Conservation (phyloP, 2,329 filamentous ascomycete genomes). For the Curvularia lunata region DNA sequence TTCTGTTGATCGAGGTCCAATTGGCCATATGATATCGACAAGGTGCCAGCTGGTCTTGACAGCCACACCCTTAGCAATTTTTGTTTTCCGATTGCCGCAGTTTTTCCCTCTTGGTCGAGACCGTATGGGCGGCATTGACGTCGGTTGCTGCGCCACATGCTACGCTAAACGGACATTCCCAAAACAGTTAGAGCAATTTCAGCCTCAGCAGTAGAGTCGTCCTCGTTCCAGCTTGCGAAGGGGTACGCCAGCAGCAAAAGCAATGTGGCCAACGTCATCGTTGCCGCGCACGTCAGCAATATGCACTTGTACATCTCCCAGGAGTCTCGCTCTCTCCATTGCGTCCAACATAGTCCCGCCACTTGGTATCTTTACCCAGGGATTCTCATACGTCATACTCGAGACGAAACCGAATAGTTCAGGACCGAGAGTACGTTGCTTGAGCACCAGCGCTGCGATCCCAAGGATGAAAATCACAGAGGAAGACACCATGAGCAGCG, state of each 20-base stretch:
- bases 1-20: too few species aligned
- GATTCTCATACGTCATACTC: slow-evolving; percentile 49
- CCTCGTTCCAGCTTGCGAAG: slow-evolving; percentile 36
- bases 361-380: slow-evolving; percentile 33
- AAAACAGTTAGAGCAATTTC: too few species aligned
- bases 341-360: slow-evolving; percentile 43
- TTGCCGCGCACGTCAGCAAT: slow-evolving; percentile 42
- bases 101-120: too few species aligned
- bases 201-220: too few species aligned
- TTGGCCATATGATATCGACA: too few species aligned
- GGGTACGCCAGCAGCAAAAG: slow-evolving; percentile 42
- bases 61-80: too few species aligned
- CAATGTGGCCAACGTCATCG: slow-evolving; percentile 45
- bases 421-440: slow-evolving; percentile 37
- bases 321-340: slow-evolving; percentile 43
- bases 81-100: too few species aligned
- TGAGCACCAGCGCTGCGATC: slow-evolving; percentile 37
- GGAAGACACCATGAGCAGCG: too few species aligned
- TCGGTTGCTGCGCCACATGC: slow-evolving; percentile 24
- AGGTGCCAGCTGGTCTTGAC: too few species aligned
- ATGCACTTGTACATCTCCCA: slow-evolving; percentile 40
- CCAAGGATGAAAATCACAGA: too few species aligned
- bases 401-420: slow-evolving; percentile 47
- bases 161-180: too few species aligned
- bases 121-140: too few species aligned